A percentile compares a stretch with the other conserved stretches of the same genome.
phyloP scores from a whole-genome alignment of 768 basidiomycete genomes.

The Phaeotremella skinneri region DNA sequence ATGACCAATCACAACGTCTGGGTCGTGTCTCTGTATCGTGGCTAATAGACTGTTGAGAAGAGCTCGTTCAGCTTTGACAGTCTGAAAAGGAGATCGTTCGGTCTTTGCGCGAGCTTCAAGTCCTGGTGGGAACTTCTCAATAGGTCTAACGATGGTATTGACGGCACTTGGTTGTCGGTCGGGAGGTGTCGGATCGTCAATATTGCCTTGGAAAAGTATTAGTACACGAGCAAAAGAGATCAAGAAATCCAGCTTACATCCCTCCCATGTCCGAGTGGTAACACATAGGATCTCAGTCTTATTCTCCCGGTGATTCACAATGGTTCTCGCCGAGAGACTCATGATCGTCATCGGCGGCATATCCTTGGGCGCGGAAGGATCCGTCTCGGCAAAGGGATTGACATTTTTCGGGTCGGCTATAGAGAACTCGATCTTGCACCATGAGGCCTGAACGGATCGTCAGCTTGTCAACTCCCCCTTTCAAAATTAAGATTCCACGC shows the following conservation, averaged over 20 bases:
- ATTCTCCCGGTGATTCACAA: slow-evolving; percentile 91
- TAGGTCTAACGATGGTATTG: slow-evolving; percentile 83
- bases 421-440: slow-evolving; percentile 90
- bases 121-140: slow-evolving; percentile 78
- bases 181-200: slow-evolving; percentile 89
- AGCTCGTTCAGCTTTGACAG: slow-evolving; percentile 77
- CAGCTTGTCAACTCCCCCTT: background rate
- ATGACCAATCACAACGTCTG: slow-evolving; percentile 91
- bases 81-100: slow-evolving; percentile 62
- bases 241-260: slow-evolving; percentile 55
- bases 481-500: slow-evolving; percentile 42
- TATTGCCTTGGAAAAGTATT: slow-evolving; percentile 60
- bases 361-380: slow-evolving; percentile 68
- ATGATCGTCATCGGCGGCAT: slow-evolving; percentile 85
- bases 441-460: slow-evolving; percentile 71
- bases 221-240: background rate
- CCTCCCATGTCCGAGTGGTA: slow-evolving; percentile 77
- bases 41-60: slow-evolving; percentile 81
- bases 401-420: slow-evolving; percentile 84
- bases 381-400: slow-evolving; percentile 73
- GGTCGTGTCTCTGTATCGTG: slow-evolving; percentile 78
- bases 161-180: slow-evolving; percentile 77
- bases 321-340: slow-evolving; percentile 80
- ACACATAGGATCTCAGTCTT: slow-evolving; percentile 89
- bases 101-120: slow-evolving; percentile 73